Base-by-base conservation (phyloP, 371 early-diverging fungal species). In the Rhizopus arrhizus region DNA sequence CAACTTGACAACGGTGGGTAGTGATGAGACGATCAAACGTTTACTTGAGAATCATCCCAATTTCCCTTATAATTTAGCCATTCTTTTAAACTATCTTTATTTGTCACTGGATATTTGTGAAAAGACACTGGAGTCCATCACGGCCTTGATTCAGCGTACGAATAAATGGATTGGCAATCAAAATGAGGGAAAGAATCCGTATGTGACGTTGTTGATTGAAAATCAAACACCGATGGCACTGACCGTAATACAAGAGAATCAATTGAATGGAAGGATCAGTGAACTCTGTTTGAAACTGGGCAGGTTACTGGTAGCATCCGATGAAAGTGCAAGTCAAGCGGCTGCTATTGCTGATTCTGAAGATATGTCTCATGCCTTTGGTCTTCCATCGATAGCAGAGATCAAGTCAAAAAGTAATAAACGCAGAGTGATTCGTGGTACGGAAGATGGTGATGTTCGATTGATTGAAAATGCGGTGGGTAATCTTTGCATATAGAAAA, bases 1-100 rank as follows among this genome's bases (percentile, higher is more conserved):
- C 56, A 85, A 85, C 47, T 63, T 83, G 4, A 74, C 81, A 5
- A 77, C 78, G 42, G 65, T 77, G 7, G 74, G 78, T 9, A 73
- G 64, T 34, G 68, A 70, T 47, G 49, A 68, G 2, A 40, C 58
- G 15, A 55, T 80, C 36, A 49, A 60, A 74, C 74, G 72, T 35
- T 22, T 74, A 10, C 28, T 74, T 10, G 38, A 40, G 5, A 33
- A 65, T 13, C 61, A 74, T 35, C 59, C 60, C 3, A 58, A 45
- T 12, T 16, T 75, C 15, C 63, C 62, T 3, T 33, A 56, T 2
- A n/a, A 54, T 13, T 41, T 75, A 3, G 58, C 56, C 0, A 16
- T 38, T 3, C 32, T 75, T 16, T 41, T 75, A 4, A 49, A 43
- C n/a, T 70, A 57, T 41, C 28, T 47, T 38, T 33, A 59, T 29